A percentile compares a stretch with the other conserved stretches of the same genome.
Evolutionary conservation across 2,329 filamentous ascomycete genomes (phyloP).

Genomic region (Fusarium vanettenii): DNA sequence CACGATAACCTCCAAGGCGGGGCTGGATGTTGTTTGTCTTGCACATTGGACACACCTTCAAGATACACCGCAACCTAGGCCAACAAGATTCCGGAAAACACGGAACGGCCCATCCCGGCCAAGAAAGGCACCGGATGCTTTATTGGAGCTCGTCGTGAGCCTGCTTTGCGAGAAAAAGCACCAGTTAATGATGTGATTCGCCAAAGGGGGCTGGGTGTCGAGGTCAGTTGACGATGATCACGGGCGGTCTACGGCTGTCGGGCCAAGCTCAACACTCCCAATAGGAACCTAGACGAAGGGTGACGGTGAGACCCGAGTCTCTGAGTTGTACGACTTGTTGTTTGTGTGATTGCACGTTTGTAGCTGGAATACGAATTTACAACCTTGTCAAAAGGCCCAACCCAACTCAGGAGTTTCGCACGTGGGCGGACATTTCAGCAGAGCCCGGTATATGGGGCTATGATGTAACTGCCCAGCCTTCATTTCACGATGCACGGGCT

Average conservation of each 20-base stretch:
- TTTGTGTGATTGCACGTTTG: conserved; percentile 6
- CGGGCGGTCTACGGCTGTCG: conserved; percentile 6
- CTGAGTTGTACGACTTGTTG: conserved; percentile 15
- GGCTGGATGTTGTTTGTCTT: not conserved
- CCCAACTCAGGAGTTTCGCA: conserved; percentile 9
- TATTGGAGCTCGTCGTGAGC: conserved; percentile 2
- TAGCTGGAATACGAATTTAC: not conserved
- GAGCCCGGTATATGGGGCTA: not conserved
- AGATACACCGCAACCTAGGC: not conserved
- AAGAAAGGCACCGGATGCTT: conserved; percentile 1
- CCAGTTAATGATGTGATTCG: conserved; percentile 27
- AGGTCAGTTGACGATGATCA: conserved; percentile 36
- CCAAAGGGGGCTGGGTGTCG: not conserved
- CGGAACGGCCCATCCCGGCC: conserved; percentile 37
- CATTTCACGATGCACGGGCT: not conserved
- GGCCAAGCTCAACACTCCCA: conserved; percentile 21
- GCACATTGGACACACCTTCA: not conserved
- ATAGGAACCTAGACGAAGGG: not conserved
- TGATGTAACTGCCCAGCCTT: conserved; percentile 5
- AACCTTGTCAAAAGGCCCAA: not conserved
- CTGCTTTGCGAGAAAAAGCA: not conserved
- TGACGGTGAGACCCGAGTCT: conserved; percentile 14
- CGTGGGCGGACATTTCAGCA: conserved; percentile 10
- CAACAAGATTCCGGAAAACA: conserved; percentile 14
- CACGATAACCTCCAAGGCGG: conserved; percentile 6